A percentile compares a stretch with the other conserved stretches of the same genome.
Evolutionary conservation across 2,329 filamentous ascomycete genomes (phyloP).

Genomic region (Epichloe sibirici): DNA sequence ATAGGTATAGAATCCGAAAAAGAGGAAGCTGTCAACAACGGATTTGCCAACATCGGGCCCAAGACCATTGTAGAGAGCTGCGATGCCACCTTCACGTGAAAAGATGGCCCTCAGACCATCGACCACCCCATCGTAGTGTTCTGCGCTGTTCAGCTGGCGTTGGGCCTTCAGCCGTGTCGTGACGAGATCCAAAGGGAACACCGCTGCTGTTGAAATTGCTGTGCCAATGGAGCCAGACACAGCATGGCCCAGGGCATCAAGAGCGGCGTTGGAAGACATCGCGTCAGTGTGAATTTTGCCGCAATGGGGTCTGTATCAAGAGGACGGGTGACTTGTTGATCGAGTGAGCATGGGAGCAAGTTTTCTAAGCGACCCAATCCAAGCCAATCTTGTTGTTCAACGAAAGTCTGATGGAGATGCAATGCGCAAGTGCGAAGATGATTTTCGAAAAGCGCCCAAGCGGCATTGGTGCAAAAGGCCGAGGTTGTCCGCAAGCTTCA

Average conservation of each 20-base stretch:
- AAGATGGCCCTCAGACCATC: conserved; percentile 65
- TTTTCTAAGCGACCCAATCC: too few species aligned
- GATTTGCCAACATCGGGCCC: conserved; percentile 54
- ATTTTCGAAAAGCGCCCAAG: neutral
- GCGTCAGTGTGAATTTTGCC: neutral
- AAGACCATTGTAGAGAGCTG: conserved; percentile 58
- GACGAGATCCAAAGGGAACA: conserved; percentile 73
- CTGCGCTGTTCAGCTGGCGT: conserved; percentile 36
- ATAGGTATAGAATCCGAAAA: conserved; percentile 69
- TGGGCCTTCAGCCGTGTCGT: conserved; percentile 76
- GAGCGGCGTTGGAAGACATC: conserved; percentile 24
- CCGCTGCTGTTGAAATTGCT: conserved; percentile 62
- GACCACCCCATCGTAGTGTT: conserved; percentile 50
- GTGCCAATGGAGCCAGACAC: conserved; percentile 68
- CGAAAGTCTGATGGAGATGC: neutral
- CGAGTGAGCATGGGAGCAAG: too few species aligned
- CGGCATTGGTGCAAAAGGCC: neutral
- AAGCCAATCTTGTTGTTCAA: too few species aligned
- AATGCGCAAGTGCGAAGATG: neutral
- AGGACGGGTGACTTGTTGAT: too few species aligned
- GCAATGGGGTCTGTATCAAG: neutral
- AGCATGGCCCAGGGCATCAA: conserved; percentile 72
- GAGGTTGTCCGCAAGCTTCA: neutral
- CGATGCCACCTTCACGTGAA: conserved; percentile 53
- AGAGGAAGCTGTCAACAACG: conserved; percentile 66